Evolutionary conservation across 2,329 filamentous ascomycete species (phyloP), one percentile per base, ranked within the genome.

Genomic region (Emergomyces africanus): DNA sequence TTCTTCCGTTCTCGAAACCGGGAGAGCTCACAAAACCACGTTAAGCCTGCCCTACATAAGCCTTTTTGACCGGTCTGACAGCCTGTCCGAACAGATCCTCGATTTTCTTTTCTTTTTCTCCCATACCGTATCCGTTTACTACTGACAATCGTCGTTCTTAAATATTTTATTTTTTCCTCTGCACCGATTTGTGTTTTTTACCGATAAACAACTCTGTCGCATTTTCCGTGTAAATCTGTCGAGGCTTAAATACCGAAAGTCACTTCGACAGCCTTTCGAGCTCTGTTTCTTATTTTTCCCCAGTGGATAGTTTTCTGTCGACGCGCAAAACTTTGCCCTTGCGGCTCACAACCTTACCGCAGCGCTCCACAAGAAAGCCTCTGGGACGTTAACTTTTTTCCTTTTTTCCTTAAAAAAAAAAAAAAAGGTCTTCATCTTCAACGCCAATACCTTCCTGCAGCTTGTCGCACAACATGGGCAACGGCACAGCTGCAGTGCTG

Each of bases 401-500:
- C 56, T 53, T 57, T 44, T 63, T 61, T 65, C 66, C 62, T 63
- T 59, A 30, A 3, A 30, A 3, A 30, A 3, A 30, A 30, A 30
- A 6, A 30, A 30, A 6, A 6, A 30, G 30, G 30, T 30, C 59
- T 44, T 63, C 60, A 66, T 66, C 62, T 63, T 59, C 63, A 62
- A 65, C 64, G 35, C 50, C 54, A 64, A 65, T 63, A 63, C 60
- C 42, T 60, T 60, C 61, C 54, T 61, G 33, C 57, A 46, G 59
- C 62, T 62, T 62, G 60, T 66, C 63, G 62, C 57, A 60, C 60
- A 69, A 61, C 61, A 75, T 75, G 74, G 73, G 72, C 64, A 74
- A 74, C 68, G 71, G 73, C 64, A 71, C 72, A 46, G 70, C 75
- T 59, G 74, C 74, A 50, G 76, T 78, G 64, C 74, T 88, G 66